phyloP scores from a whole-genome alignment of 2,329 filamentous ascomycete species.

The Pseudogymnoascus sp. region DNA sequence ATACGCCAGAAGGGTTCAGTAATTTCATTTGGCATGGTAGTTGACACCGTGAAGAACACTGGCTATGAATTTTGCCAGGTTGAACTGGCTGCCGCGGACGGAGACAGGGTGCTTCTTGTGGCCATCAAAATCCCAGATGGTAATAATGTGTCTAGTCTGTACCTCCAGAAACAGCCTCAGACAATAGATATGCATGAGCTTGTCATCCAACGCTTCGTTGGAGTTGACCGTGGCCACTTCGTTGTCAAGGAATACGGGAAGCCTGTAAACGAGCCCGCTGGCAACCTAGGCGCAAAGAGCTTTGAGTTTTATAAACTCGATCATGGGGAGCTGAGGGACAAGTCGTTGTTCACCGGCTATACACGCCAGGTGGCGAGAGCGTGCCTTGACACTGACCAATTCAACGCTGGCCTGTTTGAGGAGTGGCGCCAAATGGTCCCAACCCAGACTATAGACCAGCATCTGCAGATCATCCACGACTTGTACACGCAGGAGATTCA shows the following conservation, averaged over 20 bases:
- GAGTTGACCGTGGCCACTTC: not conserved
- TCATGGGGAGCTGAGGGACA: not conserved
- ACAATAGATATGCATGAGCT: not conserved
- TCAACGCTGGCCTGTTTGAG: not conserved
- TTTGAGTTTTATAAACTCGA: not conserved
- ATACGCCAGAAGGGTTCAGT: not conserved
- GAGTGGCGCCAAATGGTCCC: not conserved
- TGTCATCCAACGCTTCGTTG: not conserved
- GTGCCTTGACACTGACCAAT: not conserved
- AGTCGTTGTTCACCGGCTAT: not conserved
- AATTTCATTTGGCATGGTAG: not conserved
- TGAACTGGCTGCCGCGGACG: not conserved
- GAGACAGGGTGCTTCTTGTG: not conserved
- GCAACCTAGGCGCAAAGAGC: not conserved
- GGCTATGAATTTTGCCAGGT: not conserved
- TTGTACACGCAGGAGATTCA: not conserved
- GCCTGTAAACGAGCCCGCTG: not conserved
- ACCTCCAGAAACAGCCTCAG: not conserved
- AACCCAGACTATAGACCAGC: not conserved
- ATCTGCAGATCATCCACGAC: not conserved
- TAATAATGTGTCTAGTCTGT: not conserved
- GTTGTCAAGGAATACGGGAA: not conserved
- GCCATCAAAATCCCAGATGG: not conserved
- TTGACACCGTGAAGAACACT: not conserved
- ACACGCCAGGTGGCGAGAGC: not conserved